A percentile compares a stretch with the other conserved stretches of the same genome.
Evolutionary conservation across 2,329 filamentous ascomycete species (phyloP).

Genomic region (Microsporum ferrugineum): DNA sequence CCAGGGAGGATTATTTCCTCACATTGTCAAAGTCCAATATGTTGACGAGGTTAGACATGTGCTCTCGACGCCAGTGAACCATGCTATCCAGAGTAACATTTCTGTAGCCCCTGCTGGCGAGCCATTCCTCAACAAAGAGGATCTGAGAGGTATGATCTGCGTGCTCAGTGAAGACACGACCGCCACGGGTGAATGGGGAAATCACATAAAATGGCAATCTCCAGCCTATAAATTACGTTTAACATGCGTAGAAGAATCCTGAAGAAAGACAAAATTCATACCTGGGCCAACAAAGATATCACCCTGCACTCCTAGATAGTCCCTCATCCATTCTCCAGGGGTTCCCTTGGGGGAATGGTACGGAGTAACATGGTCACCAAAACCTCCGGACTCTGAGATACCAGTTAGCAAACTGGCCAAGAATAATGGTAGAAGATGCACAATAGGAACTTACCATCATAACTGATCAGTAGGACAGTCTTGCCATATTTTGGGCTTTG

Average conservation of each 20-base stretch:
- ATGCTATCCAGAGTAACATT: slow-evolving; percentile 35
- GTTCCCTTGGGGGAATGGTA: slow-evolving; percentile 41
- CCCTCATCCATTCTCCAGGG: slow-evolving; percentile 43
- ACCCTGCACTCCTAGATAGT: slow-evolving; percentile 33
- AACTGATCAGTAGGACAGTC: slow-evolving; percentile 42
- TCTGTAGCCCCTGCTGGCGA: slow-evolving; percentile 33
- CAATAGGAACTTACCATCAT: slow-evolving; percentile 29
- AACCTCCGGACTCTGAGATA: slow-evolving; percentile 41
- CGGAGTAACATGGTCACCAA: slow-evolving; percentile 45
- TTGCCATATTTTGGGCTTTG: slow-evolving; percentile 40
- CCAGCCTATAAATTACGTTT: slow-evolving; percentile 25
- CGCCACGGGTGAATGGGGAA: slow-evolving; percentile 45
- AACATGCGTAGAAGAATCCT: not conserved
- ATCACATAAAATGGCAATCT: slow-evolving; percentile 46
- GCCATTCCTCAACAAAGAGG: slow-evolving; percentile 44
- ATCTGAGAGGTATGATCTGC: slow-evolving; percentile 47
- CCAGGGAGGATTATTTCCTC: slow-evolving; percentile 7
- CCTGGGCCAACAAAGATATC: slow-evolving; percentile 35
- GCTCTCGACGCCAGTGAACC: slow-evolving; percentile 36
- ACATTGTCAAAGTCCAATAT: slow-evolving; percentile 37
- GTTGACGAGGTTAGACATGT: slow-evolving; percentile 41
- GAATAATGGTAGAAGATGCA: not conserved
- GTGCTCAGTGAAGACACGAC: slow-evolving; percentile 44
- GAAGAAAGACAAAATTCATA: slow-evolving; percentile 4
- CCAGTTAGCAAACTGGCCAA: not conserved